Conservation (phyloP, 306 rosid species). For the Potentilla sterilis region DNA sequence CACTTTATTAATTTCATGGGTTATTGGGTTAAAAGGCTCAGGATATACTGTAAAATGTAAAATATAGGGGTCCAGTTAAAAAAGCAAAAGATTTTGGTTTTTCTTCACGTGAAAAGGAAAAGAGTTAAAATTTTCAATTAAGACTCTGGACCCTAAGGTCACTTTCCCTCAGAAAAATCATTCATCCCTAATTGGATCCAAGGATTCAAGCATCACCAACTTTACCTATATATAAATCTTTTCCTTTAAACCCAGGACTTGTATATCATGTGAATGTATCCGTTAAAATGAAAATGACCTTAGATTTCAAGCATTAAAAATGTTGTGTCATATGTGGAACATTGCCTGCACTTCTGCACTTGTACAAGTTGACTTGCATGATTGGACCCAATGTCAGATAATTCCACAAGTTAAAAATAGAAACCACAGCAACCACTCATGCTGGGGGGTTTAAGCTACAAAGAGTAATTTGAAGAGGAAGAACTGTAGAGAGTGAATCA, state of each 20-base stretch:
- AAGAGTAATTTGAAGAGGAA: not conserved
- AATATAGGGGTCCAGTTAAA: conserved; percentile 7
- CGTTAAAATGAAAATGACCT: conserved; percentile 1
- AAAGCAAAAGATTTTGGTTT: not conserved
- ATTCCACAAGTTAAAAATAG: not conserved
- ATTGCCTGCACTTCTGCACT: not conserved
- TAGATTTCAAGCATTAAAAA: not conserved
- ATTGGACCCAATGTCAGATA: not conserved
- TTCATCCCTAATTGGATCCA: not conserved
- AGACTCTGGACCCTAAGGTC: conserved; percentile 7
- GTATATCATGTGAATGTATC: not conserved
- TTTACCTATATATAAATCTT: not conserved
- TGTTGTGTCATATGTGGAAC: conserved; percentile 7
- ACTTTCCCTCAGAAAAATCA: not conserved
- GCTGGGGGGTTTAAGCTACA: not conserved
- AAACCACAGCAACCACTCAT: not conserved
- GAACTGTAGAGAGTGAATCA: not conserved
- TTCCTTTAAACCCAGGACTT: not conserved
- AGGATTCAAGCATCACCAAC: not conserved
- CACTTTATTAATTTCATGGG: not conserved
- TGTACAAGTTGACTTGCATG: not conserved
- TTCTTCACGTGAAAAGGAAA: not conserved
- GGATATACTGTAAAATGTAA: not conserved
- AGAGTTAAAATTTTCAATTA: not conserved
- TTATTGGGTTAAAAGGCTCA: not conserved